A percentile compares a stretch with the other conserved stretches of the same genome.
Conservation (phyloP, 1,139 yeast genomes). For the Geotrichum carabidarum region DNA sequence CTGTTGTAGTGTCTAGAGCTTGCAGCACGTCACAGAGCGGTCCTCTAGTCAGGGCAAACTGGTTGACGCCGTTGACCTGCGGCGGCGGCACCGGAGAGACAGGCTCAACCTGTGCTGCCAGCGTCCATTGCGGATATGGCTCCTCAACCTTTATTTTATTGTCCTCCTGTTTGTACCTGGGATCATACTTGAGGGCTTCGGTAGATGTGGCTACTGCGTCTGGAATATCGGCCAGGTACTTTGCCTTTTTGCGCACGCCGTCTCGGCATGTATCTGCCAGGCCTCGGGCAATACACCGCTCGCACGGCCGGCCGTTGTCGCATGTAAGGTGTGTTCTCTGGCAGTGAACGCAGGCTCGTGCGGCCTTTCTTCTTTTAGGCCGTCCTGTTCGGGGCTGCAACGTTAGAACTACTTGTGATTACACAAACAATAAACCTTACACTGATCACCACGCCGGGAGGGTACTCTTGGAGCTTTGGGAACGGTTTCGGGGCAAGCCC, state of each 20-base stretch:
- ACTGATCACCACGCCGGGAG: conserved; percentile 12
- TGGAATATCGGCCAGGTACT: conserved; percentile 49
- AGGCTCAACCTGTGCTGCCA: no score
- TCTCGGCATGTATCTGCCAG: conserved; percentile 72
- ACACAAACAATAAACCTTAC: conserved; percentile 1
- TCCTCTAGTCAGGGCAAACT: no score
- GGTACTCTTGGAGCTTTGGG: conserved; percentile 2
- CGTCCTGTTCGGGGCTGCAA: conserved; percentile 34
- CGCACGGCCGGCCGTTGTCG: conserved; percentile 75
- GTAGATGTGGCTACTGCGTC: conserved; percentile 19
- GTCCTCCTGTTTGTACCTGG: conserved; percentile 19
- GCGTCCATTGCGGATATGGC: no score
- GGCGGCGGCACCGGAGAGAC: no score
- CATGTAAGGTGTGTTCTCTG: conserved; percentile 85
- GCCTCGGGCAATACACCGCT: conserved; percentile 67
- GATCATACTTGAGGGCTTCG: conserved; percentile 25
- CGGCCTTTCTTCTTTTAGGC: conserved; percentile 52
- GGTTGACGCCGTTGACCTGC: no score
- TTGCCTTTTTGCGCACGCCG: conserved; percentile 83
- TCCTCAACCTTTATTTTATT: not conserved
- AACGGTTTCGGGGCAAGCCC: not conserved
- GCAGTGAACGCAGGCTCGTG: conserved; percentile 82
- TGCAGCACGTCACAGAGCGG: conserved; percentile 26
- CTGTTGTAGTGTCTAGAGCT: conserved; percentile 19
- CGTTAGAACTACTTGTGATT: not conserved